phyloP scores from a whole-genome alignment of 2,329 filamentous ascomycete species.

The Microascus cirrosus region DNA sequence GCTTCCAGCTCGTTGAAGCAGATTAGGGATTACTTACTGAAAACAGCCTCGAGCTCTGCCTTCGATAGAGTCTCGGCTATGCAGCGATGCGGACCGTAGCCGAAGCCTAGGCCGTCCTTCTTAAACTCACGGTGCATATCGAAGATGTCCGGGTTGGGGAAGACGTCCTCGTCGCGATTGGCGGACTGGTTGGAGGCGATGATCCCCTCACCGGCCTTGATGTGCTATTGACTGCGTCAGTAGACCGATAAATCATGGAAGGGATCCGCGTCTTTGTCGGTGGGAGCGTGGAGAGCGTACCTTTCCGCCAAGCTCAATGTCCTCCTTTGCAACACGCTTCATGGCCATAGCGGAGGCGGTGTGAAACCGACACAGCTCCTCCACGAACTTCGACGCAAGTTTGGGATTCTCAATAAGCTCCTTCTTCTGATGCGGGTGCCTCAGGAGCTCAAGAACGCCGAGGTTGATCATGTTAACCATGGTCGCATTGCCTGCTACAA shows the following conservation, averaged over 20 bases:
- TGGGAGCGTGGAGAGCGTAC: constrained; percentile 8
- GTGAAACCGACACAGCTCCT: constrained; percentile 36
- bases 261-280: background rate
- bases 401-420: constrained; percentile 26
- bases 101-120: constrained; percentile 29
- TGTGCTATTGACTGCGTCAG: constrained; percentile 12
- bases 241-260: background rate
- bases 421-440: constrained; percentile 28
- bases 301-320: constrained; percentile 30
- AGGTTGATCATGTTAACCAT: constrained; percentile 39
- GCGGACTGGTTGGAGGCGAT: constrained; percentile 34
- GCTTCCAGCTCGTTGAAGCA: background rate
- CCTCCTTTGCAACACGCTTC: constrained; percentile 33
- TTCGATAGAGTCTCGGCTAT: constrained; percentile 31
- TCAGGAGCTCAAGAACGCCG: constrained; percentile 30
- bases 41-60: constrained; percentile 29
- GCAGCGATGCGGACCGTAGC: constrained; percentile 33
- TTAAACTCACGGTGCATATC: constrained; percentile 25
- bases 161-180: constrained; percentile 33
- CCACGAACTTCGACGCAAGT: constrained; percentile 26
- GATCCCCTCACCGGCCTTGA: constrained; percentile 31
- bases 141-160: constrained; percentile 27
- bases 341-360: constrained; percentile 34
- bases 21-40: constrained; percentile 22
- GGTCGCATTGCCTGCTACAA: constrained; percentile 39